Percentiles rank a stretch among this genome's conserved stretches.
phyloP scores from a whole-genome alignment of 1,284 basidiomycete genomes.

The Vanrija sp. region DNA sequence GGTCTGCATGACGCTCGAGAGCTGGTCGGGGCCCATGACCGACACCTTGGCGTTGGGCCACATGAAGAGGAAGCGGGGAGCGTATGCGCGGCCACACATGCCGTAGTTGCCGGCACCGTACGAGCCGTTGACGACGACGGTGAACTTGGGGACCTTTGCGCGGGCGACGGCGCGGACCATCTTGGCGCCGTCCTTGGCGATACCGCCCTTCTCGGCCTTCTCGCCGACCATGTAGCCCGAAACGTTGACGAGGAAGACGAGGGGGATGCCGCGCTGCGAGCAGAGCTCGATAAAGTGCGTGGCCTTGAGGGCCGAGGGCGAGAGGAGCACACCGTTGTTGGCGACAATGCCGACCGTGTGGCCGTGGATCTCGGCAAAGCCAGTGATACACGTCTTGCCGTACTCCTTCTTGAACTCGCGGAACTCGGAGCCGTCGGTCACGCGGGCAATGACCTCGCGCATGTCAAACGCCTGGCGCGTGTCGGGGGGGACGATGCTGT shows the following conservation, averaged over 20 bases:
- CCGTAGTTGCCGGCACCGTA: constrained; percentile 90
- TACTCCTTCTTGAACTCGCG: constrained; percentile 96
- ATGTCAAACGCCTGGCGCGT: constrained; percentile 85
- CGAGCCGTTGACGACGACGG: constrained; percentile 89
- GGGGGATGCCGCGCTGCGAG: constrained; percentile 81
- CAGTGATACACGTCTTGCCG: constrained; percentile 83
- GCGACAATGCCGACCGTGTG: constrained; percentile 80
- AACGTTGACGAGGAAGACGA: constrained; percentile 91
- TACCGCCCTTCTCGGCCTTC: constrained; percentile 88
- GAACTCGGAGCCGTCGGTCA: constrained; percentile 87
- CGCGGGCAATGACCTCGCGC: constrained; percentile 83
- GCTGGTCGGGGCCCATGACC: constrained; percentile 93
- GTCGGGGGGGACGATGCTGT: constrained; percentile 88
- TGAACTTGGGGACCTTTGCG: constrained; percentile 89
- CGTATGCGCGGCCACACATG: constrained; percentile 88
- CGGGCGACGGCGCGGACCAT: constrained; percentile 96
- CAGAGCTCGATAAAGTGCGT: constrained; percentile 94
- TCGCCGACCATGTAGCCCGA: constrained; percentile 91
- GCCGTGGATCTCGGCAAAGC: constrained; percentile 86
- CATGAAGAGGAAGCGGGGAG: constrained; percentile 93
- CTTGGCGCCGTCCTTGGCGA: constrained; percentile 95
- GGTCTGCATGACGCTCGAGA: constrained; percentile 85
- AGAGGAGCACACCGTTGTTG: constrained; percentile 92
- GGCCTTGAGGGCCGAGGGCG: constrained; percentile 86
- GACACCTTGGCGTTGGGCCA: constrained; percentile 95